phyloP scores from a whole-genome alignment of 495 filamentous ascomycete genomes.

The Tuber indicum region DNA sequence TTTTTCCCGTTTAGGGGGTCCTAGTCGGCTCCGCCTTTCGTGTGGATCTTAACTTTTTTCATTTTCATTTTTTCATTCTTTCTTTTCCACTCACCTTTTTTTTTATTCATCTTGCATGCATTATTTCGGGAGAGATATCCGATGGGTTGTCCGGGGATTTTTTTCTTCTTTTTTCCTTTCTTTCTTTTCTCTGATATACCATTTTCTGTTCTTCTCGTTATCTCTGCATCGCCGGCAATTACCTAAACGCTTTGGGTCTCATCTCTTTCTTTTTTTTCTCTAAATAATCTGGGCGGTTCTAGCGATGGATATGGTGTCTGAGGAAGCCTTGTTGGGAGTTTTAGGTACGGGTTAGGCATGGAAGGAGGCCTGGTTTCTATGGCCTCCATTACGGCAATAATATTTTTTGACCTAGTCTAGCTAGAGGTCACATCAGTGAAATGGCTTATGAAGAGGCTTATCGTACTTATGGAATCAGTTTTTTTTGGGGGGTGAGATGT shows the following conservation, averaged over 20 bases:
- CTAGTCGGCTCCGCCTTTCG: neutral
- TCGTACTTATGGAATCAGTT: neutral
- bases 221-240: slow-evolving; percentile 3
- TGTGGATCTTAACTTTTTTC: neutral
- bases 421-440: neutral
- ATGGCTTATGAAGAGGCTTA: neutral
- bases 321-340: neutral
- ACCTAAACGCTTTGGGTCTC: neutral
- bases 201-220: neutral
- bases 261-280: slow-evolving; percentile 15
- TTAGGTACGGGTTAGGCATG: neutral
- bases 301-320: neutral
- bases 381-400: neutral
- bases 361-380: neutral
- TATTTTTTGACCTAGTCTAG: neutral
- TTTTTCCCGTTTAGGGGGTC: slow-evolving; percentile 7
- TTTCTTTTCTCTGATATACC: neutral
- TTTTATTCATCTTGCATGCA: slow-evolving; percentile 3
- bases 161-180: neutral
- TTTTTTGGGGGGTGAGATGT: neutral
- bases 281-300: slow-evolving; percentile 27
- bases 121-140: neutral
- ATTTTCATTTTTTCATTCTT: neutral
- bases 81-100: neutral
- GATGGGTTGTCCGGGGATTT: neutral